Conservation (phyloP, 2,329 filamentous ascomycete species). For the Thelonectria discophora region DNA sequence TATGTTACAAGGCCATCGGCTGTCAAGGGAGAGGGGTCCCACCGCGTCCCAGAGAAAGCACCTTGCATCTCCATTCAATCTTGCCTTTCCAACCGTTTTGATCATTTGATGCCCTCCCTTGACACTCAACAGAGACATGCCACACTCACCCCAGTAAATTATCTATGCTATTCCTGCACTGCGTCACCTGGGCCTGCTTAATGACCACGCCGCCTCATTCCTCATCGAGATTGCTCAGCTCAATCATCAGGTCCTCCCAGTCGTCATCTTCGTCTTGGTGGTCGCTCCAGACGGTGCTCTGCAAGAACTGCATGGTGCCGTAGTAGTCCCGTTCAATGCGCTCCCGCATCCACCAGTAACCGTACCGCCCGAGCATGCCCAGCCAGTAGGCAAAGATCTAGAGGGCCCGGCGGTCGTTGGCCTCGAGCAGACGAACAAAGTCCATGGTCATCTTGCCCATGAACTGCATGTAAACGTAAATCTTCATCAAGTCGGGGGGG, state of each 20-base stretch:
- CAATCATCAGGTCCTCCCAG: conserved; percentile 8
- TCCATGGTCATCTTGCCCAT: background rate
- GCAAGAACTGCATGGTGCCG: background rate
- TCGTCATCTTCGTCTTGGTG: background rate
- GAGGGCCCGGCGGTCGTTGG: conserved; percentile 7
- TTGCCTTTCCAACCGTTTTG: background rate
- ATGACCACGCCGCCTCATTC: background rate
- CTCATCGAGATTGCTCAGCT: conserved; percentile 2
- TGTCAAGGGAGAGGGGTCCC: background rate
- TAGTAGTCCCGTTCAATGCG: conserved; percentile 9
- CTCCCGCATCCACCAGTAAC: conserved; percentile 16
- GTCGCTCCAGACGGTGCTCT: background rate
- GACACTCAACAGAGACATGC: background rate
- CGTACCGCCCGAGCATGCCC: background rate
- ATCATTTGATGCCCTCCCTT: background rate
- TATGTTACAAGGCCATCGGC: background rate
- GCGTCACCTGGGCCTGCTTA: background rate
- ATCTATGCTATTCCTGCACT: background rate
- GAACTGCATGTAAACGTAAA: conserved; percentile 10
- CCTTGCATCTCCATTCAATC: conserved; percentile 1
- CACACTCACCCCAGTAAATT: no score
- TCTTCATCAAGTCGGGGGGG: background rate
- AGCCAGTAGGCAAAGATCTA: conserved; percentile 17
- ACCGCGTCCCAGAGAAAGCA: background rate
- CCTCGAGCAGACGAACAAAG: background rate